Evolutionary conservation across 1,139 yeast genomes (phyloP), one percentile per base, ranked within the genome.

Genomic region (Taiozyma onychis): DNA sequence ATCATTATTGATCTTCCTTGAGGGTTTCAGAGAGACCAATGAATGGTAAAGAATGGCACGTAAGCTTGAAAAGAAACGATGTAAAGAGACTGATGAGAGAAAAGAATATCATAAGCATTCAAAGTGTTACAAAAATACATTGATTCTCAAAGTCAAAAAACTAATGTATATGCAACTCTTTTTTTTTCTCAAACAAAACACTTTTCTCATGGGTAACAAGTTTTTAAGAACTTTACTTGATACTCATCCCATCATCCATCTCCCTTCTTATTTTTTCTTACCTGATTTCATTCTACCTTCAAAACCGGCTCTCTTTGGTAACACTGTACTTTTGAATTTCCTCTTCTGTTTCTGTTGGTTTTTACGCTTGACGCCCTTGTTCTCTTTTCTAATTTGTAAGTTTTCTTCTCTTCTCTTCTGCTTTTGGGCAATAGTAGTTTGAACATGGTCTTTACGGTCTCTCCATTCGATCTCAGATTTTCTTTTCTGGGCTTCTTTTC

Each of bases 371-470:
- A 81, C 79, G 49, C 91, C 93, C 70, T 85, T 89, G 66, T 85
- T 84, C 41, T 85, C 95, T 63, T 78, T 82, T 68, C 96, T 80
- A 43, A 88, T 80, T 65, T 85, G 83, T 67, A 93, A 75, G 63
- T 93, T 93, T 63, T 88, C 96, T 62, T 90, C 96, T 70, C 97
- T 80, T 74, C 93, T 85, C 71, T 88, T 87, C 51, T 79, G 83
- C 61, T 85, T 83, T 16, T 86, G 88, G 45, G 84, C 78, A 51
- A 87, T 85, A 44, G 85, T 83, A 60, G 84, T 88, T 53, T 80
- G 80, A 22, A 93, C 96, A 42, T 77, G 76, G 61, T 85, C 87
- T 68, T 85, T 83, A 61, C 98, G 81, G 49, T 90, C 97, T 58
- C 74, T 78, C 97, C 97, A 89, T 67, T 88, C 95, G 47, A 82